Conservation (phyloP, 78 protist genomes). For the Reticulomyxa filosa region DNA sequence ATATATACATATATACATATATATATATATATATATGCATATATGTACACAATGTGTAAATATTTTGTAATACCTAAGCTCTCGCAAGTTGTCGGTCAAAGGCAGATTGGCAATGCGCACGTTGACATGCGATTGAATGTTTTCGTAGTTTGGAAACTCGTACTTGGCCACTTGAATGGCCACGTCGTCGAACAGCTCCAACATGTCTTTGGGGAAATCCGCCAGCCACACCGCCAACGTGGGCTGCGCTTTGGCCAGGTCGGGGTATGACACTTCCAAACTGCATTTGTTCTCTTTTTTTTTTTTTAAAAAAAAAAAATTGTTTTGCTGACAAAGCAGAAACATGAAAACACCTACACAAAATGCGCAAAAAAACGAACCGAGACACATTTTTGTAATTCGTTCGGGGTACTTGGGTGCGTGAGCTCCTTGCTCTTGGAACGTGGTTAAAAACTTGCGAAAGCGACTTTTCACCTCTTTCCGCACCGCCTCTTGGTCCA, state of each 20-base stretch:
- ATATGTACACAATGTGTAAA: too few species aligned
- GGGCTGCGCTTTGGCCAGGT: constrained; percentile 5
- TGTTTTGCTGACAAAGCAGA: not conserved
- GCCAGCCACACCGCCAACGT: constrained; percentile 52
- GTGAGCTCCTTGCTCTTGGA: not conserved
- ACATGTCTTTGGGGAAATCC: constrained; percentile 61
- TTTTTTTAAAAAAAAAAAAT: not conserved
- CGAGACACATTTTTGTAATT: not conserved
- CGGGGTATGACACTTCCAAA: constrained; percentile 31
- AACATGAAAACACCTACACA: not conserved
- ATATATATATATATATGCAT: not conserved
- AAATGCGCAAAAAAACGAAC: not conserved
- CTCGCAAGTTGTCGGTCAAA: constrained; percentile 58
- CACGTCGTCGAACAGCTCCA: constrained; percentile 59
- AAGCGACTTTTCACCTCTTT: constrained; percentile 19
- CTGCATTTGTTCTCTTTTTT: constrained; percentile 4
- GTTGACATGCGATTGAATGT: not conserved
- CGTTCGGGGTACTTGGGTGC: not conserved
- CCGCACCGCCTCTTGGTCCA: constrained; percentile 13
- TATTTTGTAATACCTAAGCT: too few species aligned
- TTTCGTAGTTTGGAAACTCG: constrained; percentile 29
- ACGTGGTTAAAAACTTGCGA: not conserved
- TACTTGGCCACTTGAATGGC: constrained; percentile 5
- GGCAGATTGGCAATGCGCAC: constrained; percentile 83
- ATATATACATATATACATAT: not conserved